Percentiles rank a stretch among this genome's conserved stretches.
phyloP scores from a whole-genome alignment of 2,329 filamentous ascomycete genomes.

The Paracorniculantispora psalliotae region DNA sequence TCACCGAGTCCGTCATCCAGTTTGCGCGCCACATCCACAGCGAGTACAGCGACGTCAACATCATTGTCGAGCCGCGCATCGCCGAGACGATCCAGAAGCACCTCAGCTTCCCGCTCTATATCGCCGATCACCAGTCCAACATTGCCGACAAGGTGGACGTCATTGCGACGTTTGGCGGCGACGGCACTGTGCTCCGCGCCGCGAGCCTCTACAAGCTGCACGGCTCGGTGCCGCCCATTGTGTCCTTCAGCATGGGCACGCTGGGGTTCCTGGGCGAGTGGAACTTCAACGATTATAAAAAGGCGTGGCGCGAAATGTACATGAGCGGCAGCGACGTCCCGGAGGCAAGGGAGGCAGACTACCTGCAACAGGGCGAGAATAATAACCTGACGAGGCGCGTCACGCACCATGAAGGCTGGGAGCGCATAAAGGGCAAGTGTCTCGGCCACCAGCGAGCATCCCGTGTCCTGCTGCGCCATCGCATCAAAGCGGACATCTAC shows the following conservation, averaged over 20 bases:
- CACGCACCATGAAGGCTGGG: conserved; percentile 51
- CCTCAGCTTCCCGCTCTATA: conserved; percentile 71
- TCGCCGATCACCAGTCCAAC: conserved; percentile 41
- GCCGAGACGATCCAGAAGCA: conserved; percentile 65
- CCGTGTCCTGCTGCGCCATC: conserved; percentile 79
- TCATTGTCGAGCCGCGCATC: conserved; percentile 76
- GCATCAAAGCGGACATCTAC: conserved; percentile 81
- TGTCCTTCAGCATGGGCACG: conserved; percentile 96
- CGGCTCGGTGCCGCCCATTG: conserved; percentile 76
- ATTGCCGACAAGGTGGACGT: conserved; percentile 81
- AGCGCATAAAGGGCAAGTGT: conserved; percentile 69
- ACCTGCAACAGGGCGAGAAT: conserved; percentile 27
- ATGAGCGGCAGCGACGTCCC: conserved; percentile 62
- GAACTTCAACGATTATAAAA: conserved; percentile 90
- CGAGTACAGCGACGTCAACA: conserved; percentile 74
- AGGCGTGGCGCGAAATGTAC: conserved; percentile 87
- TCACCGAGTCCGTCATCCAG: conserved; percentile 46
- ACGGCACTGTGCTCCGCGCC: conserved; percentile 84
- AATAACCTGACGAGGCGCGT: conserved; percentile 18
- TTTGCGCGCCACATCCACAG: conserved; percentile 67
- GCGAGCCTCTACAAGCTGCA: conserved; percentile 67
- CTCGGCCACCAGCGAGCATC: conserved; percentile 71
- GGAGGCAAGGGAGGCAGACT: conserved; percentile 36
- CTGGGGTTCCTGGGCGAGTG: conserved; percentile 93
- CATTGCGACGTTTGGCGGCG: conserved; percentile 84